Evolutionary conservation across 176 grass and related monocot genomes (phyloP).

Genomic region (Otatea glauca): DNA sequence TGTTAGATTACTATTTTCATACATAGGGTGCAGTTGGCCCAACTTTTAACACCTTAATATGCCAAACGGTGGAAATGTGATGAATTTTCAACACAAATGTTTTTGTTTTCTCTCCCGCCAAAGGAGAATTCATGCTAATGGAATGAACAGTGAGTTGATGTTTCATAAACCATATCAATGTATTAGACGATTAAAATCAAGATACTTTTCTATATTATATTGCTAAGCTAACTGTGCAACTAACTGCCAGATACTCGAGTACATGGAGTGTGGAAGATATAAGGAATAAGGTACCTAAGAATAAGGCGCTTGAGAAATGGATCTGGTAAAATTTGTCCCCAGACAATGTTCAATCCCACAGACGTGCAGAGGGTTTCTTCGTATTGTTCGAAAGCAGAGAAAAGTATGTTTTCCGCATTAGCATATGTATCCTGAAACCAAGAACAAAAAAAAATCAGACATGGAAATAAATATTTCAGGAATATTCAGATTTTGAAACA

Average conservation of each 20-base stretch:
- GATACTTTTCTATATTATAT: neutral
- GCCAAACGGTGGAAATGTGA: neutral
- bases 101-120: neutral
- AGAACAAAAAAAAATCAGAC: conserved; percentile 29
- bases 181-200: neutral
- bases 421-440: conserved; percentile 65
- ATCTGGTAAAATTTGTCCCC: conserved; percentile 92
- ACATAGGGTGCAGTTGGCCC: neutral
- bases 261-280: conserved; percentile 3
- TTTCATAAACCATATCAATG: neutral
- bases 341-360: conserved; percentile 71
- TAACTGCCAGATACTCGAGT: neutral
- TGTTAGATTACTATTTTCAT: neutral
- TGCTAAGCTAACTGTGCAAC: conserved; percentile 13
- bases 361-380: conserved; percentile 81
- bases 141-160: conserved; percentile 2
- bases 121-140: neutral
- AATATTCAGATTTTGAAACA: conserved; percentile 27
- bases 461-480: conserved; percentile 20
- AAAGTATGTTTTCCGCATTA: conserved; percentile 71
- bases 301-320: conserved; percentile 89
- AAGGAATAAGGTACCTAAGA: conserved; percentile 61
- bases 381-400: conserved; percentile 85
- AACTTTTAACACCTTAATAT: neutral
- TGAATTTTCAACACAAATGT: neutral